Conservation (phyloP, 169 alveolate genomes). For the Plasmodium gallinaceum region DNA sequence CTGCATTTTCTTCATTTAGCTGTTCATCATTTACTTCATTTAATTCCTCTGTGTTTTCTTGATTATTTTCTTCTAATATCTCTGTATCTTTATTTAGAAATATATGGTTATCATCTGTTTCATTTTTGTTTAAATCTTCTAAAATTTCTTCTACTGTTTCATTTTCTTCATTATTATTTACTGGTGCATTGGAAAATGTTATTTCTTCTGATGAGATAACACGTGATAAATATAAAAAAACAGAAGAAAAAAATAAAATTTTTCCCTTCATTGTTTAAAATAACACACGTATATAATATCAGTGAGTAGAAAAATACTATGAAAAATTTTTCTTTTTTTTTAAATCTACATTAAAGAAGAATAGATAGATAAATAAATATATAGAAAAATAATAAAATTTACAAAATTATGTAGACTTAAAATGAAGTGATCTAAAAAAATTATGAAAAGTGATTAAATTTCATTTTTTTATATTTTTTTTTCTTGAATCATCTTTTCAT, state of each 20-base stretch:
- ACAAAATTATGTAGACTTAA: too few species aligned
- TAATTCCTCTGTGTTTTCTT: too few species aligned
- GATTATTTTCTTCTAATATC: neutral
- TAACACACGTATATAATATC: neutral
- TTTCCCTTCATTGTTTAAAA: conserved; percentile 7
- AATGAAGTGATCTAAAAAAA: too few species aligned
- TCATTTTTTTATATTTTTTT: too few species aligned
- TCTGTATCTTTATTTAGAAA: too few species aligned
- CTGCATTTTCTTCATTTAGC: neutral
- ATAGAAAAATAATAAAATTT: too few species aligned
- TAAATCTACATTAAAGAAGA: neutral
- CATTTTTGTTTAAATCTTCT: neutral
- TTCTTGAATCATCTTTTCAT: too few species aligned
- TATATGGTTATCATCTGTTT: too few species aligned
- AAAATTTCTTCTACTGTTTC: neutral
- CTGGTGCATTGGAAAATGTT: neutral
- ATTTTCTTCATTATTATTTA: neutral
- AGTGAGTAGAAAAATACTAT: too few species aligned
- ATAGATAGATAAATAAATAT: too few species aligned
- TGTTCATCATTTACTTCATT: neutral
- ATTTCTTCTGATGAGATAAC: neutral
- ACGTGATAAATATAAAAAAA: neutral
- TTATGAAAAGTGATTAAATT: too few species aligned
- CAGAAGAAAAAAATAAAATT: neutral
- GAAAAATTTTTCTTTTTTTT: neutral